Percentiles rank a stretch among this genome's conserved stretches.
Conservation (phyloP, 495 filamentous ascomycete species). For the Penicillium canescens region DNA sequence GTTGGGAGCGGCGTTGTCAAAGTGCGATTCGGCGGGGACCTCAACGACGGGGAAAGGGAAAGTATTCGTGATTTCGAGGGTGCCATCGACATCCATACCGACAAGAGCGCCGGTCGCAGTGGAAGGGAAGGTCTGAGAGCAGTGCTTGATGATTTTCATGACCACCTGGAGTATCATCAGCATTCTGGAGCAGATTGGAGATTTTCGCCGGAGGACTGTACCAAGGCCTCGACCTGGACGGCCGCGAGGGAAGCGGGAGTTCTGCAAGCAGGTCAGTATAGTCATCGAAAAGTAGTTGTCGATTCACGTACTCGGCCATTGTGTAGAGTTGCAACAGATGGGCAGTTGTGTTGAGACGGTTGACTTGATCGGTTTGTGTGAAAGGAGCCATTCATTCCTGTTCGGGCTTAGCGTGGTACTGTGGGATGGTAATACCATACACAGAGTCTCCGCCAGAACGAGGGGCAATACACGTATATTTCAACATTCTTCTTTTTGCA, state of each 20-base stretch:
- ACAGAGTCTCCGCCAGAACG: neutral
- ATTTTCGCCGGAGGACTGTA: constrained; percentile 44
- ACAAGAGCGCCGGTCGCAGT: constrained; percentile 87
- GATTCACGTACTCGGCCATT: constrained; percentile 46
- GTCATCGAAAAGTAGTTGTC: neutral
- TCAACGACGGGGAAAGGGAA: constrained; percentile 94
- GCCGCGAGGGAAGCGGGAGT: constrained; percentile 63
- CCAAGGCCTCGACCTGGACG: constrained; percentile 85
- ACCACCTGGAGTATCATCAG: constrained; percentile 64
- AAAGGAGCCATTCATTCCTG: constrained; percentile 27
- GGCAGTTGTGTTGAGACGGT: constrained; percentile 26
- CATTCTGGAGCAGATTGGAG: constrained; percentile 32
- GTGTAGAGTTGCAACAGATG: constrained; percentile 34
- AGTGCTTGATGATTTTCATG: constrained; percentile 96
- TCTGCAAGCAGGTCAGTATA: constrained; percentile 18
- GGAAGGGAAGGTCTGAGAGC: constrained; percentile 82
- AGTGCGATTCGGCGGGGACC: constrained; percentile 72
- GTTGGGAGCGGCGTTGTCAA: constrained; percentile 71
- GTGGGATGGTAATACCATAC: constrained; percentile 3
- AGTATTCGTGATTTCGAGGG: constrained; percentile 87
- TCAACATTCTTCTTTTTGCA: too few species aligned
- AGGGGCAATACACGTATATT: constrained; percentile 23
- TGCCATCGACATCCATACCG: constrained; percentile 84
- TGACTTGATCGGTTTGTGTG: constrained; percentile 45
- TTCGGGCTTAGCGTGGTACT: constrained; percentile 24